Evolutionary conservation across 2,329 filamentous ascomycete genomes (phyloP).

Genomic region (Arthroderma uncinatum): DNA sequence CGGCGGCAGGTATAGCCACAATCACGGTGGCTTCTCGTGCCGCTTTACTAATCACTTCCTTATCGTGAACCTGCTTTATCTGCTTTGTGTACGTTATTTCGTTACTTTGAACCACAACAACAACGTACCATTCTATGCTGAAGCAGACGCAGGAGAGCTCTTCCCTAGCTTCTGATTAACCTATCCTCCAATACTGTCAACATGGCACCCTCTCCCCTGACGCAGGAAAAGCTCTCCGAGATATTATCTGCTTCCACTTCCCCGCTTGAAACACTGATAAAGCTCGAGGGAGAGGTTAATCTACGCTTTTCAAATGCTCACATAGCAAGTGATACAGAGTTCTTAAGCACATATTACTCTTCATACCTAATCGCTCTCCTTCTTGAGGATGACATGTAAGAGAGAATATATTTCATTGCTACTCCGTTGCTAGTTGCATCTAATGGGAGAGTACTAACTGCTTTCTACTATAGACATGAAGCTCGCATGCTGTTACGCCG

Average conservation of each 20-base stretch:
- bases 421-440: not conserved
- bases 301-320: conserved; percentile 20
- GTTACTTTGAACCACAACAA: not conserved
- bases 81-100: too few relatives aligned
- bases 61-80: too few relatives aligned
- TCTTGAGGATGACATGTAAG: conserved; percentile 31
- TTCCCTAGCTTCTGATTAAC: not conserved
- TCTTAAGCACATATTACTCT: conserved; percentile 31
- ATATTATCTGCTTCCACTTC: not conserved
- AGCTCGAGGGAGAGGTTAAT: conserved; percentile 24
- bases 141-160: not conserved
- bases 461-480: conserved; percentile 23
- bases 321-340: conserved; percentile 18
- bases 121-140: not conserved
- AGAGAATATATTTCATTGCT: not conserved
- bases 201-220: not conserved
- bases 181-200: not conserved
- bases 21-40: not conserved
- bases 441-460: conserved; percentile 1
- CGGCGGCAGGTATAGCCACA: not conserved
- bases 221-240: not conserved
- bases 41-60: not conserved
- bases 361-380: conserved; percentile 32
- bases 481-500: conserved; percentile 31
- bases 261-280: not conserved